Evolutionary conservation across 1,139 yeast genomes (phyloP).

Genomic region (Yamadazyma atlantica): DNA sequence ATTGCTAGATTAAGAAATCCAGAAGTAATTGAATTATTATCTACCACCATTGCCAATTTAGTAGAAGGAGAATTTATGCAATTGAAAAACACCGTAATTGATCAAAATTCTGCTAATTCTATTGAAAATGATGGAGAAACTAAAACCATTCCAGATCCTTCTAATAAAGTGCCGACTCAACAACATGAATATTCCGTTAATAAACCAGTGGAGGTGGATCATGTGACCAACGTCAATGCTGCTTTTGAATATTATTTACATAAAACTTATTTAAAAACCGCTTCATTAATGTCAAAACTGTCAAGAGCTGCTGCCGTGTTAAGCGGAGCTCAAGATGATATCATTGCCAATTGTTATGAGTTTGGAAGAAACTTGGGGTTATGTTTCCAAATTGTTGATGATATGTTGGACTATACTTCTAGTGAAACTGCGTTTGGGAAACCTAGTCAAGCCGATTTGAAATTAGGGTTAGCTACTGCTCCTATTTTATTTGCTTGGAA

Average conservation of each 20-base stretch:
- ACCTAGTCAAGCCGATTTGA: slow-evolving; percentile 93
- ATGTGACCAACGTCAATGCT: slow-evolving; percentile 71
- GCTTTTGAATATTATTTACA: slow-evolving; percentile 94
- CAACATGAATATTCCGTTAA: slow-evolving; percentile 61
- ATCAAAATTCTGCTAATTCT: slow-evolving; percentile 41
- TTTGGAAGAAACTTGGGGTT: slow-evolving; percentile 93
- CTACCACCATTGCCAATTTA: slow-evolving; percentile 93
- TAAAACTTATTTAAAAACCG: slow-evolving; percentile 93
- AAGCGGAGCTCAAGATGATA: slow-evolving; percentile 73
- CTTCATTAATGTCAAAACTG: slow-evolving; percentile 92
- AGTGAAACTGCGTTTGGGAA: slow-evolving; percentile 83
- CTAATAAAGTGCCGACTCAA: slow-evolving; percentile 61
- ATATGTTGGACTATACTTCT: slow-evolving; percentile 89
- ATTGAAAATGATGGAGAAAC: slow-evolving; percentile 49
- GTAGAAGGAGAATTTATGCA: slow-evolving; percentile 99
- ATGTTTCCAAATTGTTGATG: slow-evolving; percentile 96
- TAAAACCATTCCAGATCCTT: slow-evolving; percentile 56
- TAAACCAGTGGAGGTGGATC: slow-evolving; percentile 47
- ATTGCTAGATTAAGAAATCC: slow-evolving; percentile 90
- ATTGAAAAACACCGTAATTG: slow-evolving; percentile 81
- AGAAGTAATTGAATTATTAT: slow-evolving; percentile 93
- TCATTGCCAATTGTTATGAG: slow-evolving; percentile 82
- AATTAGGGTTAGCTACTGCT: slow-evolving; percentile 94
- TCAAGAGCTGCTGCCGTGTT: slow-evolving; percentile 92
- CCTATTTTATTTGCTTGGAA: slow-evolving; percentile 96